Evolutionary conservation across 192 early-diverging fungal genomes (phyloP), one percentile per base, ranked within the genome.

Genomic region (Rhizoclosmatium globosum): DNA sequence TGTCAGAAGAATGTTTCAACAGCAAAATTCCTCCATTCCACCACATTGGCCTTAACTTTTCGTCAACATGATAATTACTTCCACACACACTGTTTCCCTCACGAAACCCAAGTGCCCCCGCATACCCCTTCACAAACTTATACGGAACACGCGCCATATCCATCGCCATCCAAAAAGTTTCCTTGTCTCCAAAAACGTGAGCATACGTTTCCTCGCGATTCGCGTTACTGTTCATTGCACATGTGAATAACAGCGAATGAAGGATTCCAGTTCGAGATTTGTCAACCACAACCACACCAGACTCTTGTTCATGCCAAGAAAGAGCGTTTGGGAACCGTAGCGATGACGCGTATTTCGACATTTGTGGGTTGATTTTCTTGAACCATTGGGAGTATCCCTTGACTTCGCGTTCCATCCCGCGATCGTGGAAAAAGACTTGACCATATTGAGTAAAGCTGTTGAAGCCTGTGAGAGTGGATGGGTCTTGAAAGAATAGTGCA

Each of bases 231-330:
- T 92, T 92, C 81, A 91, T 79, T 57, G 85, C 81, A 71, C 89
- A 90, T 0, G 82, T 83, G 0, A 87, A 80, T 4, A 93, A 43
- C 21, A 93, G 42, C 2, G 87, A 89, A 7, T 89, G 62, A 47
- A 92, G 78, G 46, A 67, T 48, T 9, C 59, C 38, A 0, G 84
- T 75, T 1, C 82, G 79, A 43, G 58, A 69, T 58, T 93, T 93
- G 81, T 93, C 84, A 21, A 92, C 85, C 17, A 91, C 62, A 2
- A 93, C 89, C 2, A 91, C 87, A 13, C 92, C 91, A 7, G 88
- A 89, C 65, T 93, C 91, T 71, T 87, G 84, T 64, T 93, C 92
- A 67, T 91, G 91, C 2, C 80, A 65, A 0, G 85, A 82, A 7
- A 69, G 6, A 15, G 75, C 53, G 6, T 77, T 81, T 67, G 83